Conservation (phyloP, 208 protist genomes). For the Leishmania lainsoni region DNA sequence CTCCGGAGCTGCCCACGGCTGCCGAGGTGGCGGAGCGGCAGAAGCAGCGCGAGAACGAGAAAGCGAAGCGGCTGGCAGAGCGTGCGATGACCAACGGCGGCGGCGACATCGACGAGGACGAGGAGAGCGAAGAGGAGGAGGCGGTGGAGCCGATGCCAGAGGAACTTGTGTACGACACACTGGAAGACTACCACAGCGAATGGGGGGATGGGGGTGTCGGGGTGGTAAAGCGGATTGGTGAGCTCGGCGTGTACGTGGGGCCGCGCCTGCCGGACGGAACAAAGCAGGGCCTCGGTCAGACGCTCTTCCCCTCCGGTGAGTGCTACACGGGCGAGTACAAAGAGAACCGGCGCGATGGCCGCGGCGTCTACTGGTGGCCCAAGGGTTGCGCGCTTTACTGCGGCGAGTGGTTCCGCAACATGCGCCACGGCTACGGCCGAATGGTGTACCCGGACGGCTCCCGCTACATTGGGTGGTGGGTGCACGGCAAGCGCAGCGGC, state of each 20-base stretch:
- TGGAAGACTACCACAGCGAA: slow-evolving; percentile 87
- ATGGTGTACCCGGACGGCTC: slow-evolving; percentile 89
- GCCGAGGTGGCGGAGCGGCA: slow-evolving; percentile 79
- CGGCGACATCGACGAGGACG: slow-evolving; percentile 34
- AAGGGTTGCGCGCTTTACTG: slow-evolving; percentile 60
- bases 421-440: slow-evolving; percentile 79
- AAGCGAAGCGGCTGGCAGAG: slow-evolving; percentile 59
- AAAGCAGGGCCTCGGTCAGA: slow-evolving; percentile 89
- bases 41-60: slow-evolving; percentile 64
- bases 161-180: slow-evolving; percentile 81
- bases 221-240: slow-evolving; percentile 86
- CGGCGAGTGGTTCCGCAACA: slow-evolving; percentile 68
- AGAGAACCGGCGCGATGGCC: slow-evolving; percentile 77
- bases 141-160: slow-evolving; percentile 78
- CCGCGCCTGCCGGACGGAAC: slow-evolving; percentile 68
- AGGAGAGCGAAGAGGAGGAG: slow-evolving; percentile 78
- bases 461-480: slow-evolving; percentile 80
- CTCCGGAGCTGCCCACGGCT: slow-evolving; percentile 68
- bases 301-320: slow-evolving; percentile 86
- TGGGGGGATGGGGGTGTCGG: slow-evolving; percentile 72
- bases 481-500: slow-evolving; percentile 67
- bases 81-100: slow-evolving; percentile 29
- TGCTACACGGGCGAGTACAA: slow-evolving; percentile 85
- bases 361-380: slow-evolving; percentile 84
- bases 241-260: slow-evolving; percentile 89